Evolutionary conservation across 805 yeast genomes (phyloP).

Genomic region (Metschnikowia baotianmanensis): DNA sequence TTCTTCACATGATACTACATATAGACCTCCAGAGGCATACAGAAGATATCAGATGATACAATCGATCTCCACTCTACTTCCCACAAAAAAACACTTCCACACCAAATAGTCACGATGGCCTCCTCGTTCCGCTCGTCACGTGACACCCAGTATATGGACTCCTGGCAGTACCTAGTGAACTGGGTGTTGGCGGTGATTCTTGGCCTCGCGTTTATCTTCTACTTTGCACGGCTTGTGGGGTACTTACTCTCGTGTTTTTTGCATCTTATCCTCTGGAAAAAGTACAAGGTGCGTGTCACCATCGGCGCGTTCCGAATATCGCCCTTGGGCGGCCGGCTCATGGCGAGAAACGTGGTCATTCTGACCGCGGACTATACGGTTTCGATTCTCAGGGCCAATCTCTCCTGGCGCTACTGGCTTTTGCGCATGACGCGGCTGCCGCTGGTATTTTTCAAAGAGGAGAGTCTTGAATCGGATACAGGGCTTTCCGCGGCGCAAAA

Average conservation of each 20-base stretch:
- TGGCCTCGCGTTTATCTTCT: conserved; percentile 64
- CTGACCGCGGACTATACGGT: conserved; percentile 73
- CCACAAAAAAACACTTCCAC: too few relatives aligned
- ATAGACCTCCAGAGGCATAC: too few relatives aligned
- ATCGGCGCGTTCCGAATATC: conserved; percentile 76
- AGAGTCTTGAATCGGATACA: conserved; percentile 7
- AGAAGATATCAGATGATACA: too few relatives aligned
- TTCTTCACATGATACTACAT: too few relatives aligned
- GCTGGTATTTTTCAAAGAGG: conserved; percentile 23
- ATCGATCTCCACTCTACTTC: neutral
- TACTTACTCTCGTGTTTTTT: conserved; percentile 49
- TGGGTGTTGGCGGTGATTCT: conserved; percentile 72
- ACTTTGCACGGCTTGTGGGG: conserved; percentile 72
- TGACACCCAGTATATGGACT: conserved; percentile 16
- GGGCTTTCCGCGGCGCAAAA: conserved; percentile 32
- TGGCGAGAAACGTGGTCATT: conserved; percentile 71
- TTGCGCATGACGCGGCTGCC: conserved; percentile 44
- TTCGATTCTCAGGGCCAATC: conserved; percentile 63
- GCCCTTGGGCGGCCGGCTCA: conserved; percentile 76
- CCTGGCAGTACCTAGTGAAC: conserved; percentile 75
- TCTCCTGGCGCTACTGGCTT: conserved; percentile 93
- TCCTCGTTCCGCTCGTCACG: conserved; percentile 1
- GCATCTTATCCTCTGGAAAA: conserved; percentile 61
- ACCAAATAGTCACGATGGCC: neutral
- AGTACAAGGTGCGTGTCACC: conserved; percentile 54